Base-by-base conservation (phyloP, 306 rosid species). In the Malus asiatica region DNA sequence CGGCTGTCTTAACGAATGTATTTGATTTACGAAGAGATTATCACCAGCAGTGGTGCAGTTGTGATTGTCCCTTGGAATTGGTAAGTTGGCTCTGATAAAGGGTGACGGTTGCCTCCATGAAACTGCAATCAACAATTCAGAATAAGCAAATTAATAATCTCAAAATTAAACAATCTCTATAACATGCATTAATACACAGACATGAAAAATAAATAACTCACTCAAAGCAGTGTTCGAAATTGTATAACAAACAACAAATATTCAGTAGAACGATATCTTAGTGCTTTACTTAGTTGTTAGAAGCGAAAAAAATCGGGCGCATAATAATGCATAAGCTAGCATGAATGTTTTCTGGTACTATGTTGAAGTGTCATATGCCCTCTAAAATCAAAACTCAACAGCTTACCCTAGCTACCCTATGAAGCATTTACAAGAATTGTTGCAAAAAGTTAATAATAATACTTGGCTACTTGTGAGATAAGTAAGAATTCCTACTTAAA, bases 11-110 rank as follows among this genome's bases (percentile, higher is more conserved):
- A 38, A 7, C 1, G 42, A 38, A 38, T 38, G 10, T 38, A 2
- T 38, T 38, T 7, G 9, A 38, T 38, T 6, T 38, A 92, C 92
- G 84, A 81, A 92, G 16, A 95, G 90, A 81, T 88, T 86, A 81
- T 92, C 96, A 74, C 90, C 96, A 87, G 92, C 82, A 10, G 92
- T 79, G 11, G 93, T 87, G 73, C 97, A 95, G 45, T 88, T 89
- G 78, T 95, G 97, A 80, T 97, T 95, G 83, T 95, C 99, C 83
- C 99, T 89, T 9, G 96, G 96, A 74, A 87, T 78, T 22, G 99
- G 99, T 3, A 92, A 89, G 32, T 79, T 71, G 79, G 97, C 97
- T 79, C 90, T 90, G 25, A 90, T 71, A 65, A 68, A 76, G 42
- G 42, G 42, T 7, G 42, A 38, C 13, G 99, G 99, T 84, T 84